phyloP scores from a whole-genome alignment of 2,329 filamentous ascomycete genomes.

The Fusarium concolor region DNA sequence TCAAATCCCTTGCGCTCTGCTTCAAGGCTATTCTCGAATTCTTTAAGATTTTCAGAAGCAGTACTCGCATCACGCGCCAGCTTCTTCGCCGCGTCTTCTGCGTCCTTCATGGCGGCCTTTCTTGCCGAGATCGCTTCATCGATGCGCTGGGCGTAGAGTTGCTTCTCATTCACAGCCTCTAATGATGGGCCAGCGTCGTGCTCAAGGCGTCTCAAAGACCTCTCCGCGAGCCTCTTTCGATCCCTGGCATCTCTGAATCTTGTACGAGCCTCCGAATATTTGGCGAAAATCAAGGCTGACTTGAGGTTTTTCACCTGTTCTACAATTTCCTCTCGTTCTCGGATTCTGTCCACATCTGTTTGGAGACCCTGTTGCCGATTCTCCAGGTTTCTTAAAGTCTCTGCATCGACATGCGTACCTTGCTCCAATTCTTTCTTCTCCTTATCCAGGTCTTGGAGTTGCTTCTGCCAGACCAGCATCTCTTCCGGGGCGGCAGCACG shows the following conservation, averaged over 20 bases:
- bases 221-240: slow-evolving; percentile 64
- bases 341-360: slow-evolving; percentile 84
- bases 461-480: slow-evolving; percentile 81
- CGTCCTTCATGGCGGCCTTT: slow-evolving; percentile 63
- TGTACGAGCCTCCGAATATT: slow-evolving; percentile 68
- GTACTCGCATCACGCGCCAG: slow-evolving; percentile 54
- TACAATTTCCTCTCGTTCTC: slow-evolving; percentile 77
- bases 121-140: slow-evolving; percentile 66
- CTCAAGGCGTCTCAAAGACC: slow-evolving; percentile 70
- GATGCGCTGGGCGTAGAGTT: slow-evolving; percentile 72
- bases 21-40: slow-evolving; percentile 58
- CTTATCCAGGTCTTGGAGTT: slow-evolving; percentile 77
- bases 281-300: slow-evolving; percentile 72
- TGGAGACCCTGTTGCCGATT: slow-evolving; percentile 79
- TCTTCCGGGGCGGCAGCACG: slow-evolving; percentile 85
- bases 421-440: slow-evolving; percentile 73
- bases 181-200: slow-evolving; percentile 73
- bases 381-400: slow-evolving; percentile 75
- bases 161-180: slow-evolving; percentile 75
- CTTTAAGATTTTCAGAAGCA: slow-evolving; percentile 55
- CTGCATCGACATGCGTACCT: slow-evolving; percentile 68
- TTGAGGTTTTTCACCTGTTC: slow-evolving; percentile 73
- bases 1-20: slow-evolving; percentile 63
- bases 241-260: slow-evolving; percentile 65
- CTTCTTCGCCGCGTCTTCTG: slow-evolving; percentile 64